Evolutionary conservation across 2,329 filamentous ascomycete genomes (phyloP), one percentile per base, ranked within the genome.

Genomic region (Talaromyces sp.): DNA sequence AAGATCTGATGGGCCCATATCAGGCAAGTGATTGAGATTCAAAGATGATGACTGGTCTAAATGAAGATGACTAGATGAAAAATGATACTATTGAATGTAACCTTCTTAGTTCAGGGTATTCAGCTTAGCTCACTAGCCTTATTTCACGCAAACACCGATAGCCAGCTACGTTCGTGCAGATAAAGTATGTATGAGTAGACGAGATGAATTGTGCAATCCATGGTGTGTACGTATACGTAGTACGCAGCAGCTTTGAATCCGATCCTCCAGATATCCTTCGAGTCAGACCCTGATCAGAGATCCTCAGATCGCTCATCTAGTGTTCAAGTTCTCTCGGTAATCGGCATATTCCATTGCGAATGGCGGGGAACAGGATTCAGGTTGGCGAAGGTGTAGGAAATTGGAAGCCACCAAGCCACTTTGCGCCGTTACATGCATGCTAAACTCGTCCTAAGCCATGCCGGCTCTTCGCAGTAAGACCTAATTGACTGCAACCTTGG

Each of bases 1-100:
- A 54, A 33, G n/a, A 52, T 18, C 12, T 23, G 31, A 21, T n/a
- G 28, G 46, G 16, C 5, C 50, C 39, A 16, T 21, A 42, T 46
- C 5, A 48, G 37, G 37, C 42, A 61, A 3, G n/a, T 31, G 28
- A 12, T 23, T 56, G 11, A 28, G 12, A 14, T 48, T 33, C 21
- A 21, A n/a, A n/a, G 25, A 12, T 14, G 11, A 9, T 48, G 18
- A 56, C 50, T 56, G 37, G 23, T 39, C 21, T 54, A n/a, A 37
- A 14, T 35, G n/a, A 18, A 23, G 16, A n/a, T 18, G 16, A 31
- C 28, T 9, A 5, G 48, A 52, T 18, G 48, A 6, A 8, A 21
- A 33, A 25, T 42, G 25, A 23, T 39, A 46, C 58, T 46, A 14
- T 18, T 37, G 16, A 61, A 61, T 61, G 59, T 61, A 61, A 61